Evolutionary conservation across 225 moss, liverwort and hornwort species (phyloP), one percentile per base, ranked within the genome.

Genomic region (Polytrichum commune): DNA sequence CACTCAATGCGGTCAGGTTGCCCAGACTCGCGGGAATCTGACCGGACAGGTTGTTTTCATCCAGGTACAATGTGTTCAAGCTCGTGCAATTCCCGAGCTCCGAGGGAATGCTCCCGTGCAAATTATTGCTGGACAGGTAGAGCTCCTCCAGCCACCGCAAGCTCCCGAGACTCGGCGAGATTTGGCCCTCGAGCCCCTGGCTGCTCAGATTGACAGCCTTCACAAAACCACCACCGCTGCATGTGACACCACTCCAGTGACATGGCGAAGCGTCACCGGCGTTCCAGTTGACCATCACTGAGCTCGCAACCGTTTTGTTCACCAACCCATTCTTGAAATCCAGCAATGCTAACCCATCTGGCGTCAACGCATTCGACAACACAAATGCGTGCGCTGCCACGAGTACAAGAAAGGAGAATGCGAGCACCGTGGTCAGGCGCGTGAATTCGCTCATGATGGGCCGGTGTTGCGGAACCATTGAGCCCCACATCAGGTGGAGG

Each of bases 11-110:
- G 29, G 69, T 53, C 18, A 86, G 61, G 30, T 75, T 67, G 75
- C 77, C 82, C 53, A 86, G 79, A 5, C 75, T 77, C 8, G 70
- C 67, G 28, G 86, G 83, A 63, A 86, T 80, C 32, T 69, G 30
- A 10, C 83, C 86, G 5, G 80, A 82, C 20, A 86, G 70, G n/a
- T 1, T 23, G 70, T 86, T 86, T 4, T 30, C 26, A 29, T 75
- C 65, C 38, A 86, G 79, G 63, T 86, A 71, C 72, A 86, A 62
- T 3, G 68, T 16, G 54, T 19, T 67, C 28, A 86, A 75, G 62
- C 54, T 65, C 19, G 67, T 65, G 77, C 86, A 86, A 46, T 80
- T 83, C 5, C 83, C 86, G 23, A 86, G 75, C 77, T 83, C 80
- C 29, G 9, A 27, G 19, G 83, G 86, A 75, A 86, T 86, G 26